These are phyloP conservation scores for Stipa capillata DNA, from an alignment of 176 grass and related monocot genomes.

Conservation along the genomic window DNA sequence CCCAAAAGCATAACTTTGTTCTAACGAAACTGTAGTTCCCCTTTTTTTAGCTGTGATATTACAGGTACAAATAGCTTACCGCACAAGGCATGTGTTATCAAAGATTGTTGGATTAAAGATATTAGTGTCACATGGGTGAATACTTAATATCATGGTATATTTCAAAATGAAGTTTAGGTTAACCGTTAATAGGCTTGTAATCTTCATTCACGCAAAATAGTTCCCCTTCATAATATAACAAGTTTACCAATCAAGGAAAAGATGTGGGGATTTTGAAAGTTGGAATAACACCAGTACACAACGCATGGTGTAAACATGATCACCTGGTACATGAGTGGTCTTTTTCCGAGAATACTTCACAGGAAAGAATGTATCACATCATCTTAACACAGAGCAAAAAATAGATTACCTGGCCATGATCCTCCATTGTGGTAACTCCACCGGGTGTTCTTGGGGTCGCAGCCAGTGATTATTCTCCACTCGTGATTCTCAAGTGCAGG, in stretches of 20 bases:
- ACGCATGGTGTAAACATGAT: not conserved
- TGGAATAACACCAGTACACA: not conserved
- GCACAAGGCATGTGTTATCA: not conserved
- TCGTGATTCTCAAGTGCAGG: slow-evolving; percentile 88
- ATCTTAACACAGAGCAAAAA: not conserved
- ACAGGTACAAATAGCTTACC: not conserved
- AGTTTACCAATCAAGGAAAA: not conserved
- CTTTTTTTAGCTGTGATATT: not conserved
- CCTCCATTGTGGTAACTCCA: slow-evolving; percentile 98
- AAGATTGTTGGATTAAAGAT: no score
- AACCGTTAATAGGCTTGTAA: not conserved
- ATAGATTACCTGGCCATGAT: slow-evolving; percentile 84
- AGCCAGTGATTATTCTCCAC: slow-evolving; percentile 89
- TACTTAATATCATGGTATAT: not conserved
- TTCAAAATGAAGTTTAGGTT: not conserved
- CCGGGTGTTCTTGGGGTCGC: slow-evolving; percentile 88
- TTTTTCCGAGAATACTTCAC: not conserved
- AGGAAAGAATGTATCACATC: not conserved
- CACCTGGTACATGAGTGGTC: not conserved
- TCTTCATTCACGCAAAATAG: not conserved
- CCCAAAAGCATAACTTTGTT: not conserved
- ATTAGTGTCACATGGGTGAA: not conserved
- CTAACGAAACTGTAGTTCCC: not conserved
- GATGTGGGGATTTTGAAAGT: not conserved
- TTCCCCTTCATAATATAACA: not conserved